Evolutionary conservation across 257 asterid species (phyloP).

Genomic region (Fraxinus pennsylvanica): DNA sequence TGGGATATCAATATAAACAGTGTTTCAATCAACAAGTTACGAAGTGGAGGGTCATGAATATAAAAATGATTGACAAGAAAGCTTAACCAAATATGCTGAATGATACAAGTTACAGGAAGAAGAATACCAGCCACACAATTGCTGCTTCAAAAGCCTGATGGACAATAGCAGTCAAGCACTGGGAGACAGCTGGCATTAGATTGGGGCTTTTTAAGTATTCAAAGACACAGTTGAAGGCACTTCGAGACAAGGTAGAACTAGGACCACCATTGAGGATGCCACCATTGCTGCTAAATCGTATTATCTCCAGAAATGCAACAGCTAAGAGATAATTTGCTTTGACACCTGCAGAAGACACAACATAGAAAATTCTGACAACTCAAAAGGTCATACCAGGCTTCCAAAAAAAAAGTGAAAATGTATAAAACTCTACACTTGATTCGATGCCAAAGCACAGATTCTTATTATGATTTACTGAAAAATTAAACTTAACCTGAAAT

Average conservation of each 20-base stretch:
- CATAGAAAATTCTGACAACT: slow-evolving; percentile 26
- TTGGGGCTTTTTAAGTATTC: slow-evolving; percentile 95
- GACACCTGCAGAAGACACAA: slow-evolving; percentile 68
- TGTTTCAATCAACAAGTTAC: not conserved
- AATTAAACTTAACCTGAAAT: slow-evolving; percentile 66
- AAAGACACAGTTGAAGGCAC: slow-evolving; percentile 96
- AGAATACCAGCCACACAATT: slow-evolving; percentile 82
- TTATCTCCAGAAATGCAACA: slow-evolving; percentile 93
- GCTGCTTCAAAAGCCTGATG: slow-evolving; percentile 93
- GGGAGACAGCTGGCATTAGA: slow-evolving; percentile 91
- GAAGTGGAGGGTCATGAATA: slow-evolving; percentile 1
- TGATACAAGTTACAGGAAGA: slow-evolving; percentile 13
- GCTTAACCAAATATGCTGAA: slow-evolving; percentile 10
- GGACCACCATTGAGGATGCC: slow-evolving; percentile 87
- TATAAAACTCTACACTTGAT: not conserved
- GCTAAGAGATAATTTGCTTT: slow-evolving; percentile 99
- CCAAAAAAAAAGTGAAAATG: slow-evolving; percentile 17
- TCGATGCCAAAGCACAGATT: slow-evolving; percentile 24
- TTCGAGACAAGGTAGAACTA: slow-evolving; percentile 64
- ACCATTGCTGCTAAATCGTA: slow-evolving; percentile 97
- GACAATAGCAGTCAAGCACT: slow-evolving; percentile 93
- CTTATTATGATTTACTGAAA: slow-evolving; percentile 13
- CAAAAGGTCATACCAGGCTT: slow-evolving; percentile 20
- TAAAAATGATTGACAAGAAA: not conserved
- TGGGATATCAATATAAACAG: not conserved